phyloP scores from a whole-genome alignment of 139 green algal genomes.

The Astrephomene gubernaculifera region DNA sequence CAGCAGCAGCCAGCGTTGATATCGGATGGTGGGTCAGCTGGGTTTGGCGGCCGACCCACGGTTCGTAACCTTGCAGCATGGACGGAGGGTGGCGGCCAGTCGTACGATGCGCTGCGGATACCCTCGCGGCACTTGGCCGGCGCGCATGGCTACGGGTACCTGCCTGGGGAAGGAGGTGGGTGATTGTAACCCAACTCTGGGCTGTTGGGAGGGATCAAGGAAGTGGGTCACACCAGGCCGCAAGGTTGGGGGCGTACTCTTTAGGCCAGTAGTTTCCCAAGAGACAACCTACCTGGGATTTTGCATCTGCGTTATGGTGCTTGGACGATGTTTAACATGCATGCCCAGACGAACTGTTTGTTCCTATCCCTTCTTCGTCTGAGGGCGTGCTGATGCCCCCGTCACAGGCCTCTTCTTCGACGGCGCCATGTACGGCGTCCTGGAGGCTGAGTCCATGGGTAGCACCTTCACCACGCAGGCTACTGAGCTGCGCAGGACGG shows the following conservation, averaged over 20 bases:
- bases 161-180: conserved; percentile 11
- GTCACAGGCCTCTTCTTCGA: background rate
- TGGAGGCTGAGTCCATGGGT: conserved; percentile 26
- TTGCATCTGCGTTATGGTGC: too few species aligned
- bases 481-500: conserved; percentile 20
- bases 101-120: background rate
- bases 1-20: background rate
- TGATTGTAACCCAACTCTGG: too few species aligned
- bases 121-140: background rate
- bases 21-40: background rate
- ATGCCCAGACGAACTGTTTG: too few species aligned
- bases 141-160: background rate
- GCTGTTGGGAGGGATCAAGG: too few species aligned
- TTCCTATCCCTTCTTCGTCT: too few species aligned
- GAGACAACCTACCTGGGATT: too few species aligned
- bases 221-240: too few species aligned
- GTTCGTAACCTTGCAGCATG: conserved; percentile 4
- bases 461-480: conserved; percentile 18
- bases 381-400: too few species aligned
- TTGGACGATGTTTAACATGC: too few species aligned
- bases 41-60: background rate
- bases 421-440: background rate
- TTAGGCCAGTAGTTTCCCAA: too few species aligned
- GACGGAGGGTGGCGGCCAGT: conserved; percentile 18
- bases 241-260: too few species aligned